Evolutionary conservation across 768 basidiomycete genomes (phyloP).

Genomic region (Boletus rubroflammeus): DNA sequence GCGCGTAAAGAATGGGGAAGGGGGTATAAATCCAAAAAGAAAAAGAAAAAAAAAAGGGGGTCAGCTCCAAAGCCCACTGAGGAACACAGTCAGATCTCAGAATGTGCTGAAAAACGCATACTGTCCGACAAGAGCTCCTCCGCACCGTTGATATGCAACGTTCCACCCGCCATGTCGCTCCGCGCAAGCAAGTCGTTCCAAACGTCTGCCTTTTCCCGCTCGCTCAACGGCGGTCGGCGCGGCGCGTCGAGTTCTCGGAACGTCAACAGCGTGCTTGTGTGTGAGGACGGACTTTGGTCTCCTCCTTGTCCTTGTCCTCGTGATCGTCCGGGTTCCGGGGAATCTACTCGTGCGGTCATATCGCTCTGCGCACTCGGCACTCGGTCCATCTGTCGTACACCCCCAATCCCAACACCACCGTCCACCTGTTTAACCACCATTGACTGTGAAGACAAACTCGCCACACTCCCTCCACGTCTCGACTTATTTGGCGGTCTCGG

Average conservation of each 20-base stretch:
- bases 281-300: slow-evolving; percentile 11
- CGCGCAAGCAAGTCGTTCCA: slow-evolving; percentile 68
- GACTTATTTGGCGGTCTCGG: slow-evolving; percentile 18
- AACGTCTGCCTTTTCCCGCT: slow-evolving; percentile 66
- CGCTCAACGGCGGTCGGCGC: slow-evolving; percentile 44
- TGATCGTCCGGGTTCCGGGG: slow-evolving; percentile 1
- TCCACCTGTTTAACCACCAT: slow-evolving; percentile 3
- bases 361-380: slow-evolving; percentile 29
- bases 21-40: not conserved
- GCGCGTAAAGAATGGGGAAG: not conserved
- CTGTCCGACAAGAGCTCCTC: slow-evolving; percentile 42
- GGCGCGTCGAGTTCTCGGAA: slow-evolving; percentile 47
- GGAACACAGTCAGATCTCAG: slow-evolving; percentile 13
- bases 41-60: not conserved
- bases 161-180: slow-evolving; percentile 71
- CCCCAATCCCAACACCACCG: not conserved
- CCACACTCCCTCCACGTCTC: slow-evolving; percentile 13
- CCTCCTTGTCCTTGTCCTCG: not conserved
- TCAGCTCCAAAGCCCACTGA: not conserved
- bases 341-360: slow-evolving; percentile 24
- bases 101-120: slow-evolving; percentile 35
- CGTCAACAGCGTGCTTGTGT: slow-evolving; percentile 34
- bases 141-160: slow-evolving; percentile 49
- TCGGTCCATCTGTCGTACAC: slow-evolving; percentile 20
- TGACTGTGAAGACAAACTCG: slow-evolving; percentile 7